These are phyloP conservation scores for Rostrohypoxylon terebratum DNA, from an alignment of 495 filamentous ascomycete genomes.

Conservation along the genomic window DNA sequence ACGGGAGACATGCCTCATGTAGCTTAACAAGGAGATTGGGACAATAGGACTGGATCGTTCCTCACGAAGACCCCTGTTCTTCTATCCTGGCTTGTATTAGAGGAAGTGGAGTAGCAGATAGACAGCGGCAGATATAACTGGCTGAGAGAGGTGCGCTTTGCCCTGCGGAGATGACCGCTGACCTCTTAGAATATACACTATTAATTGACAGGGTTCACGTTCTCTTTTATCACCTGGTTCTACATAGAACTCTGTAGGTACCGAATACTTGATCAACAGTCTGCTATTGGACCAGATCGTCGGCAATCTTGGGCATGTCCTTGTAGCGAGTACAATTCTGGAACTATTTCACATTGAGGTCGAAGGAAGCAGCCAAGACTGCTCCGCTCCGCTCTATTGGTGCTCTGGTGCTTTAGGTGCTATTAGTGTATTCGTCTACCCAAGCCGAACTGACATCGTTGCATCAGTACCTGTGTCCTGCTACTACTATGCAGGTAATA, in stretches of 20 bases:
- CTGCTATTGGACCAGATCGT: slow-evolving; percentile 1
- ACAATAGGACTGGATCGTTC: neutral
- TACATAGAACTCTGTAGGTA: slow-evolving; percentile 25
- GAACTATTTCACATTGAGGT: slow-evolving; percentile 10
- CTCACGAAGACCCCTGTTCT: slow-evolving; percentile 20
- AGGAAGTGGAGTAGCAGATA: neutral
- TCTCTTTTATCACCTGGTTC: neutral
- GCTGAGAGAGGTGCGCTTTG: neutral
- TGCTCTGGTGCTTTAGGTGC: slow-evolving; percentile 15
- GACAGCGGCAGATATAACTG: neutral
- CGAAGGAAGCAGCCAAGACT: slow-evolving; percentile 31
- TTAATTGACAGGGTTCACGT: slow-evolving; percentile 8
- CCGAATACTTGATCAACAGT: slow-evolving; percentile 20
- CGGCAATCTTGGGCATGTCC: neutral
- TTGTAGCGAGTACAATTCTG: slow-evolving; percentile 29
- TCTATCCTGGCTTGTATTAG: neutral
- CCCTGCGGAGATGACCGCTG: slow-evolving; percentile 6
- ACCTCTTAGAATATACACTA: neutral
- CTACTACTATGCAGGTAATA: slow-evolving; percentile 2
- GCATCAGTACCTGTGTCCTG: too few relatives aligned
- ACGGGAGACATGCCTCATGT: neutral
- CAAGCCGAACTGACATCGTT: slow-evolving; percentile 15
- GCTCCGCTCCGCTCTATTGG: slow-evolving; percentile 22
- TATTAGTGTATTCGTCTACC: neutral
- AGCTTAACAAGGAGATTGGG: neutral